These are phyloP conservation scores for Pouteria campechiana DNA, from an alignment of 179 eudicot species.

Conservation along the genomic window DNA sequence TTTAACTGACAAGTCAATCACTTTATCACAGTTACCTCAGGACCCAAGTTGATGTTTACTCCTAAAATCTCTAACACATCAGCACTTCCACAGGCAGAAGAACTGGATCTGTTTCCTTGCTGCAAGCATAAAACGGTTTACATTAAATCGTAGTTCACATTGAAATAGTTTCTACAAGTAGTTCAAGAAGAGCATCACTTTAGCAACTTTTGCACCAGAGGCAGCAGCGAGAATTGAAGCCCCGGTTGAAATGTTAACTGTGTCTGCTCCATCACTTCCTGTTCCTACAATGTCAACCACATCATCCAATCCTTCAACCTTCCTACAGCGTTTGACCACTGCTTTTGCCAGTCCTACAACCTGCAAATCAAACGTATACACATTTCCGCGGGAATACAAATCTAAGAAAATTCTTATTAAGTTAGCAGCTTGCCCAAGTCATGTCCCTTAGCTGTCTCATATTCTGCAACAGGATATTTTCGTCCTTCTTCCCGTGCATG, in stretches of 20 bases:
- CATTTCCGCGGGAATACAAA: too few relatives aligned
- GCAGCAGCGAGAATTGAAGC: constrained; percentile 40
- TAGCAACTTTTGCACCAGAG: constrained; percentile 45
- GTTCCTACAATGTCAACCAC: constrained; percentile 45
- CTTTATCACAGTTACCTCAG: constrained; percentile 22
- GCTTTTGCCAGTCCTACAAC: constrained; percentile 42
- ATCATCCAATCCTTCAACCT: constrained; percentile 25
- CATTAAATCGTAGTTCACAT: not conserved
- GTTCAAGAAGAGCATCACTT: constrained; percentile 19
- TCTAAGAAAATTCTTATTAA: not conserved
- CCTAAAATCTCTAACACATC: constrained; percentile 44
- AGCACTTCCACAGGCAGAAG: constrained; percentile 50
- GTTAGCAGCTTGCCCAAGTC: not conserved
- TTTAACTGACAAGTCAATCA: too few relatives aligned
- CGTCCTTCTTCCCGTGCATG: not conserved
- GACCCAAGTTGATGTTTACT: constrained; percentile 28
- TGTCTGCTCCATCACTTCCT: constrained; percentile 47
- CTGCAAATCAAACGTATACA: too few relatives aligned
- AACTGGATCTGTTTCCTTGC: constrained; percentile 53
- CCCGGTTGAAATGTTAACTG: constrained; percentile 43
- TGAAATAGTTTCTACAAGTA: not conserved
- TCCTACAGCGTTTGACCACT: constrained; percentile 34
- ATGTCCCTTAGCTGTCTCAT: constrained; percentile 6
- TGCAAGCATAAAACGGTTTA: constrained; percentile 10
- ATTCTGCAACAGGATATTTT: not conserved